Evolutionary conservation across 305 asterid species (phyloP), one percentile per base, ranked within the genome.

Genomic region (Rubia peregrina): DNA sequence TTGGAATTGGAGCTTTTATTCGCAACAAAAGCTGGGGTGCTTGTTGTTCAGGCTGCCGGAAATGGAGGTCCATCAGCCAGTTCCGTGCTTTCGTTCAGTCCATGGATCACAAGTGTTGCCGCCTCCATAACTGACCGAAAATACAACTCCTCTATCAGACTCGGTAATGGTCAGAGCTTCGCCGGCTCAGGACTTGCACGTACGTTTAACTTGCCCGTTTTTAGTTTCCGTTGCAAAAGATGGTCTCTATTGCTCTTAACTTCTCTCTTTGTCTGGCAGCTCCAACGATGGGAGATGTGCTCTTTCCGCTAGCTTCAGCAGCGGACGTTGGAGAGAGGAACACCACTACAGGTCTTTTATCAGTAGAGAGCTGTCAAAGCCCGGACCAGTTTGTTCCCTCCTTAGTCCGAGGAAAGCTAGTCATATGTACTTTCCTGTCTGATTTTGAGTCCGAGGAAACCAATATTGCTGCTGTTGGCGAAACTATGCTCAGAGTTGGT

Each of bases 11-110:
- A 84, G 74, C 90, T 88, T 67, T 78, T 85, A 42, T 80, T 84
- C 46, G 94, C 89, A 61, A 77, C 85, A 19, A 82, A 76, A 81
- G 89, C 90, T 10, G 90, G 90, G 7, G 89, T 88, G 42, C 68
- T 88, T 26, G 90, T 85, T 17, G 85, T 88, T 67, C 94, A 88
- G 74, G 89, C 90, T 21, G 87, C 84, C 36, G 94, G 93, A 76
- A 88, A 88, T 60, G 83, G 85, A 0, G 89, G 89, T 10, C 94
- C 94, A 16, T 78, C 86, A 13, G 56, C 86, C 6, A 78, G 76
- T 67, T 88, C 94, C n/a, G 76, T 83, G 64, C 81, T 84, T 68
- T 88, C 94, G 11, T 88, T 85, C 44, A 88, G 90, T 51, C 89
- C 94, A n/a, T 88, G 94, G 89, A 81, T 86, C 76, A 79, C 77